Conservation (phyloP, 257 asterid species). For the Nemophila menziesii region DNA sequence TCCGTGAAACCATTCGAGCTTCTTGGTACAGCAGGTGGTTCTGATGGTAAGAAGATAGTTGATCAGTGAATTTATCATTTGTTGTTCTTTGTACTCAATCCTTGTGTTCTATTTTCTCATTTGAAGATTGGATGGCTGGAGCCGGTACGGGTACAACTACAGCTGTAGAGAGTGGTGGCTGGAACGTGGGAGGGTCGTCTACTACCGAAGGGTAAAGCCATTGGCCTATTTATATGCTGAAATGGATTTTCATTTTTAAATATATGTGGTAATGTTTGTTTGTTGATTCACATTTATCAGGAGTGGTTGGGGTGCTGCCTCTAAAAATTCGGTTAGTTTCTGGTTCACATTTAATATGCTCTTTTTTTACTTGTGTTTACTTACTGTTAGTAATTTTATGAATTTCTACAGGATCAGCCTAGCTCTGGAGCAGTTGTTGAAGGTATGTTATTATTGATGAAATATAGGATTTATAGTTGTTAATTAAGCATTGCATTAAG, state of each 20-base stretch:
- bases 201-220: slow-evolving; percentile 38
- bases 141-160: slow-evolving; percentile 31
- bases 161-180: slow-evolving; percentile 31
- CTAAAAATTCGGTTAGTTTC: slow-evolving; percentile 42
- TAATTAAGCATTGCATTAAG: background rate
- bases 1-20: slow-evolving; percentile 60
- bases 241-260: background rate
- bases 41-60: slow-evolving; percentile 41
- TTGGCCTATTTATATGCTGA: slow-evolving; percentile 7
- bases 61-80: background rate
- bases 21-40: slow-evolving; percentile 53
- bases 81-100: slow-evolving; percentile 1
- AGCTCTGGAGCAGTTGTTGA: slow-evolving; percentile 35
- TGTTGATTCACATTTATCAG: slow-evolving; percentile 22
- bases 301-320: slow-evolving; percentile 61
- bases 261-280: background rate
- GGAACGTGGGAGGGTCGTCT: slow-evolving; percentile 47
- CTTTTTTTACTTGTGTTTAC: background rate
- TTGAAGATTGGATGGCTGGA: slow-evolving; percentile 58
- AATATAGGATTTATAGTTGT: background rate
- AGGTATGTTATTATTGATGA: slow-evolving; percentile 27
- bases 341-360: slow-evolving; percentile 3
- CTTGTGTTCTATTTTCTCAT: slow-evolving; percentile 13
- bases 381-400: background rate
- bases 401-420: slow-evolving; percentile 21